phyloP scores from a whole-genome alignment of 2,329 filamentous ascomycete genomes.

The Rhynchosporium agropyri region DNA sequence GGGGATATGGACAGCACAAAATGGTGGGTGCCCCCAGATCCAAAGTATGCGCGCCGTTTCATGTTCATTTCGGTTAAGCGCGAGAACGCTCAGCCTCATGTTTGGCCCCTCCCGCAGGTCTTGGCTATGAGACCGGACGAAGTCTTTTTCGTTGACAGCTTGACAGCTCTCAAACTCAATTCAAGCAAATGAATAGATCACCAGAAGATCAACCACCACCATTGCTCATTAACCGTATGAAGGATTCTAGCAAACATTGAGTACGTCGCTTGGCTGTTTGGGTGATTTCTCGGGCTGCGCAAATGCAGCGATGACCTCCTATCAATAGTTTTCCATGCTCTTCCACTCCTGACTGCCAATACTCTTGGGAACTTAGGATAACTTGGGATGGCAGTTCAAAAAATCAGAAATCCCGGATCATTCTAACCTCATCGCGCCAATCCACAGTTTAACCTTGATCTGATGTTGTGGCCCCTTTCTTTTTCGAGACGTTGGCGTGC shows the following conservation, averaged over 20 bases:
- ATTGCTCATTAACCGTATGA: neutral
- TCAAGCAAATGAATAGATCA: neutral
- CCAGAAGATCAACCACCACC: neutral
- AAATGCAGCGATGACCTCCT: neutral
- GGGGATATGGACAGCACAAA: constrained; percentile 27
- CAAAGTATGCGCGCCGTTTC: constrained; percentile 34
- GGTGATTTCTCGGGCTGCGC: constrained; percentile 11
- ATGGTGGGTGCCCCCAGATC: constrained; percentile 25
- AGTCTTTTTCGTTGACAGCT: constrained; percentile 11
- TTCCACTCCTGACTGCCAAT: constrained; percentile 12
- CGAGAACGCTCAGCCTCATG: constrained; percentile 26
- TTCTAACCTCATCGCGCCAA: constrained; percentile 22
- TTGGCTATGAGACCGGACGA: constrained; percentile 2
- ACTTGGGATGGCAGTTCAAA: constrained; percentile 25
- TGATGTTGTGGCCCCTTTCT: constrained; percentile 19
- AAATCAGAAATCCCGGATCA: constrained; percentile 27
- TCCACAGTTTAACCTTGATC: constrained; percentile 19
- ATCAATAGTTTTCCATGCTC: neutral
- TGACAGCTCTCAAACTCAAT: constrained; percentile 7
- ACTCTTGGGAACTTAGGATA: neutral
- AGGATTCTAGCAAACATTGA: constrained; percentile 9
- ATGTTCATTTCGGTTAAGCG: constrained; percentile 20
- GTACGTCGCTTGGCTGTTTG: constrained; percentile 14
- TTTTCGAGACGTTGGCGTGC: constrained; percentile 32
- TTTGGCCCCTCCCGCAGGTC: constrained; percentile 20